Evolutionary conservation across 352 stramenopile genomes (phyloP), one percentile per base, ranked within the genome.

Genomic region (Pythium oligandrum): DNA sequence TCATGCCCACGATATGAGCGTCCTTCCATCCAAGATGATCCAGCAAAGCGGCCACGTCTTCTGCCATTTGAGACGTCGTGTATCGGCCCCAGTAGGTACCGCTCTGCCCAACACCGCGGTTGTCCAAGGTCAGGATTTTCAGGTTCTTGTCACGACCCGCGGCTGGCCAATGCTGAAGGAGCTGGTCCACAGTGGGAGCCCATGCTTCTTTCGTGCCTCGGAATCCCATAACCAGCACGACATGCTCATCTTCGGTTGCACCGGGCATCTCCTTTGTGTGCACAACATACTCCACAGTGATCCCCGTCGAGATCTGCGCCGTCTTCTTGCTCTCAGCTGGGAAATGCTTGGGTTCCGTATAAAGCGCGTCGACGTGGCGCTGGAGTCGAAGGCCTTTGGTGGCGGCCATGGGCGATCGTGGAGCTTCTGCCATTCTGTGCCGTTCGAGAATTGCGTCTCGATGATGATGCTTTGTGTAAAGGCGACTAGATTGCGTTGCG

Each of bases 41-140:
- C 66, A 86, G 73, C 3, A 89, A 47, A 3, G 65, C 58, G 4
- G 86, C 63, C 51, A 63, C 63, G 48, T 89, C 78, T n/a, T 70
- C 49, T 3, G 78, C 78, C 71, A 89, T 83, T 10, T 61, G 61
- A 39, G 64, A 71, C 4, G 73, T 86, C 54, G 66, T 82, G 61
- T 84, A 85, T 42, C 66, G 61, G 38, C 68, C 68, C 46, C 67
- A 82, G 3, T 61, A 60, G 10, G 62, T 59, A 48, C 74, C 64
- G 6, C 70, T 83, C 17, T 66, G 61, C 6, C 78, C 78, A 17
- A 68, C 66, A 33, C 78, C 78, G 44, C 78, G 71, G 45, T 88
- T 88, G 61, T 88, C 78, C 44, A 85, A 49, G 2, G 73, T 74
- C 0, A 79, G 46, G 47, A 86, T 71, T 45, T 57, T 78, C 10